Conservation (phyloP, 2,329 filamentous ascomycete species). For the Ophiostoma sp. region DNA sequence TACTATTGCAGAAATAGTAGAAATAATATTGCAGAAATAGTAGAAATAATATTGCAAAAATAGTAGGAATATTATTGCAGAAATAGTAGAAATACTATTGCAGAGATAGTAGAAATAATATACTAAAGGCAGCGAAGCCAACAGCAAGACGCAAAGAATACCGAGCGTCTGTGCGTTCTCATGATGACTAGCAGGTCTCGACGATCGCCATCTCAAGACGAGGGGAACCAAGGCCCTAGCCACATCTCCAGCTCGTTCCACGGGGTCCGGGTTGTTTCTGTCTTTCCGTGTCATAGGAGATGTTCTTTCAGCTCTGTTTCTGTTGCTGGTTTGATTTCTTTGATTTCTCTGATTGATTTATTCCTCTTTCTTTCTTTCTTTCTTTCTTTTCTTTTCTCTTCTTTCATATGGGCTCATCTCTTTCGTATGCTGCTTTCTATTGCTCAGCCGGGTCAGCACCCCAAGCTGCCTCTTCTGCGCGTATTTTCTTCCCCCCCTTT, state of each 20-base stretch:
- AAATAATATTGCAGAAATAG: neutral
- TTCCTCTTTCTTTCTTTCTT: no score
- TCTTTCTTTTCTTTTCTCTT: no score
- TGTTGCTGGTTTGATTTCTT: no score
- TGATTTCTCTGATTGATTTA: no score
- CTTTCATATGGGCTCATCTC: no score
- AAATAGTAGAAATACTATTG: neutral
- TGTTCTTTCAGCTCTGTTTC: no score
- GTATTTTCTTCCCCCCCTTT: no score
- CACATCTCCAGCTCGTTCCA: neutral
- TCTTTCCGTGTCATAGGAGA: no score
- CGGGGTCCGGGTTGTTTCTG: neutral
- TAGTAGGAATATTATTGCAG: no score
- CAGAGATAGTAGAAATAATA: neutral
- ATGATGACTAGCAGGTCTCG: neutral
- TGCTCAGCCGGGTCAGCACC: no score
- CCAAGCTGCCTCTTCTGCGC: no score
- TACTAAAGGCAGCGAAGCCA: neutral
- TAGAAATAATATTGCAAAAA: neutral
- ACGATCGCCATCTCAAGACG: constrained; percentile 10
- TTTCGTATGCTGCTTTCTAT: no score
- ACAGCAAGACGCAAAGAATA: neutral
- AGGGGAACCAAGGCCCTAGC: neutral
- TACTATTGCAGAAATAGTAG: neutral
- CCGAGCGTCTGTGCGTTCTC: neutral